These are phyloP conservation scores for Hirsutella thompsonii DNA, from an alignment of 2,329 filamentous ascomycete species.

Conservation along the genomic window DNA sequence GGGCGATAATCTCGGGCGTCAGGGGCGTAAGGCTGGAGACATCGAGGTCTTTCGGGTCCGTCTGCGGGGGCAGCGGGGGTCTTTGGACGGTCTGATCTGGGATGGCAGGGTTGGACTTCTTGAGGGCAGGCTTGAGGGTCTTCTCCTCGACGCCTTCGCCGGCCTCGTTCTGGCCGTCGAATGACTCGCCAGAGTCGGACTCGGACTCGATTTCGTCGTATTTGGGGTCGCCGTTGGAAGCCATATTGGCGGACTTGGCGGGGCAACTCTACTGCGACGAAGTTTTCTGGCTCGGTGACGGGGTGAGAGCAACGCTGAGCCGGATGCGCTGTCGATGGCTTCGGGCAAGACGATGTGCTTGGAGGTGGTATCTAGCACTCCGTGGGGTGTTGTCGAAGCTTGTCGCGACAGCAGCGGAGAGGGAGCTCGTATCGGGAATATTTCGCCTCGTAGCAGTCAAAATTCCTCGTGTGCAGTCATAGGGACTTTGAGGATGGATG, in stretches of 20 bases:
- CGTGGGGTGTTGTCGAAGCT: constrained; percentile 1
- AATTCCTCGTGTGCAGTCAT: constrained; percentile 29
- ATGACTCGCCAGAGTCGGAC: constrained; percentile 51
- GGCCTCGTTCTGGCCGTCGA: constrained; percentile 43
- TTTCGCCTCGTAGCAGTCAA: constrained; percentile 24
- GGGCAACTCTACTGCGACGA: constrained; percentile 12
- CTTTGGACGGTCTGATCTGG: constrained; percentile 41
- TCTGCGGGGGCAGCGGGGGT: constrained; percentile 65
- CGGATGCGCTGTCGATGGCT: neutral
- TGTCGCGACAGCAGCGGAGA: constrained; percentile 9
- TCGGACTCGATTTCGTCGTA: constrained; percentile 66
- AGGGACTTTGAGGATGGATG: constrained; percentile 19
- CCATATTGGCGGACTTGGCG: constrained; percentile 27
- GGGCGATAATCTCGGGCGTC: constrained; percentile 91
- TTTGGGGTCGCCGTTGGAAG: constrained; percentile 46
- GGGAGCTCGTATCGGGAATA: constrained; percentile 9
- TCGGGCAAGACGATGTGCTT: neutral
- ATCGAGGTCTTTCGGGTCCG: constrained; percentile 81
- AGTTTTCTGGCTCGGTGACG: neutral
- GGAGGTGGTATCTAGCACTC: neutral
- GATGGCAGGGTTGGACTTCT: constrained; percentile 50
- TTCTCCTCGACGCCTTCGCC: constrained; percentile 49
- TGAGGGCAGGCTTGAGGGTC: constrained; percentile 73
- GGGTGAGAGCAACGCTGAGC: neutral
- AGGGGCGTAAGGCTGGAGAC: constrained; percentile 68